These are phyloP conservation scores for Solanum sitiens DNA, from an alignment of 257 asterid species.

Conservation along the genomic window DNA sequence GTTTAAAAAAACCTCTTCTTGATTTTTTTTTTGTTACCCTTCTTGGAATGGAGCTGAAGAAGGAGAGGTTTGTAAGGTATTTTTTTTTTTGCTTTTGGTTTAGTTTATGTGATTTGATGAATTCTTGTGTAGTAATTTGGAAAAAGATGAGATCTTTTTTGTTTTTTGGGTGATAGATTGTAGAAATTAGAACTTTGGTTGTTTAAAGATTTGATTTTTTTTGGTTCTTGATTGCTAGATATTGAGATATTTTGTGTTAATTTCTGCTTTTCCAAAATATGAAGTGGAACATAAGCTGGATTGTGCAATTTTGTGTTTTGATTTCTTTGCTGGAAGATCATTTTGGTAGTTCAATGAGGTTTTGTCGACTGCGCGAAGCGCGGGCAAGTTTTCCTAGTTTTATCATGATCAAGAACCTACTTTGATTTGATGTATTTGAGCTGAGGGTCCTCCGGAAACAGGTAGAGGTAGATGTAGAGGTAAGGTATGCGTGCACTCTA, in stretches of 20 bases:
- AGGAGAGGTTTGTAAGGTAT: slow-evolving; percentile 78
- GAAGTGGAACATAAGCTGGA: not conserved
- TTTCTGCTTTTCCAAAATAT: not conserved
- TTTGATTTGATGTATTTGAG: not conserved
- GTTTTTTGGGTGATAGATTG: slow-evolving; percentile 5
- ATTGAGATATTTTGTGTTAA: not conserved
- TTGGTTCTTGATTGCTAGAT: not conserved
- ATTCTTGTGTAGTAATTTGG: not conserved
- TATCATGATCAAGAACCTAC: not conserved
- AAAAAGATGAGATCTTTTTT: slow-evolving; percentile 3
- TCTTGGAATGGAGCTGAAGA: slow-evolving; percentile 45
- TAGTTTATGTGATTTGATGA: not conserved
- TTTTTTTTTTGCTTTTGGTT: not conserved
- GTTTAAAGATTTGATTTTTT: not conserved
- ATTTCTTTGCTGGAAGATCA: not conserved
- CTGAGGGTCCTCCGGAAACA: not conserved
- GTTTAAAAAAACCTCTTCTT: not conserved
- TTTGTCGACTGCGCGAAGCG: not conserved
- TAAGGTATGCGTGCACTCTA: not conserved
- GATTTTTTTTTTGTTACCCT: slow-evolving; percentile 1
- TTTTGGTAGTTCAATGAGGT: not conserved
- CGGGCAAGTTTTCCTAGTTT: not conserved
- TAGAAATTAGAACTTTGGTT: not conserved
- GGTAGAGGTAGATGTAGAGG: not conserved
- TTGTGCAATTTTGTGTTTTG: not conserved